Conservation (phyloP, 2,329 filamentous ascomycete species). For the Curvularia lunata region DNA sequence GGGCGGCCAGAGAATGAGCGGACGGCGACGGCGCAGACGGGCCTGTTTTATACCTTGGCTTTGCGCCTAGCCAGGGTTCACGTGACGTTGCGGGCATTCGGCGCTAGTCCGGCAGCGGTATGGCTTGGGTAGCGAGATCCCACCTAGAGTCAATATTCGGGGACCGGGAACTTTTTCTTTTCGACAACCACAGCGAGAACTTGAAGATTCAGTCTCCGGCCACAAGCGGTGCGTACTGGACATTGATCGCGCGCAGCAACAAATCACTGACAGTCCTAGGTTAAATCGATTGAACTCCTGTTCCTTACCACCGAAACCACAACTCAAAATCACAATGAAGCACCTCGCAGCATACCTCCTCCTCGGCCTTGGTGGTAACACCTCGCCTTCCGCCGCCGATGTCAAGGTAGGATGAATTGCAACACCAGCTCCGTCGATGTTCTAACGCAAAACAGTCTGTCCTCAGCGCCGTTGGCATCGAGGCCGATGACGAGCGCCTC, state of each 20-base stretch:
- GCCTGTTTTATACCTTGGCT: slow-evolving; percentile 30
- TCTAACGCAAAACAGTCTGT: slow-evolving; percentile 68
- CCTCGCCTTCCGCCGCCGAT: slow-evolving; percentile 82
- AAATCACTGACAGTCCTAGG: slow-evolving; percentile 38
- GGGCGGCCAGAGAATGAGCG: slow-evolving; percentile 33
- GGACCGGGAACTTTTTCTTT: slow-evolving; percentile 42
- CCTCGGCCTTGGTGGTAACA: slow-evolving; percentile 91
- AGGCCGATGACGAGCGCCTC: slow-evolving; percentile 86
- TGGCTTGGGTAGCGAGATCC: slow-evolving; percentile 17
- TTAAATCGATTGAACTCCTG: slow-evolving; percentile 96
- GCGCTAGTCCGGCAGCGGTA: slow-evolving; percentile 9
- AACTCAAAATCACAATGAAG: slow-evolving; percentile 82
- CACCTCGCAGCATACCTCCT: slow-evolving; percentile 99
- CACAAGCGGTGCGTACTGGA: slow-evolving; percentile 70
- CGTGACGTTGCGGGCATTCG: slow-evolving; percentile 20
- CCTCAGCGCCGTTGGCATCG: slow-evolving; percentile 91
- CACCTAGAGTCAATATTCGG: slow-evolving; percentile 28
- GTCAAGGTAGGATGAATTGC: slow-evolving; percentile 57
- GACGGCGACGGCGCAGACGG: slow-evolving; percentile 31
- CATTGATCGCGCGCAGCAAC: neutral
- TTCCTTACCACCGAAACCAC: slow-evolving; percentile 57
- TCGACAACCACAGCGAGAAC: slow-evolving; percentile 63
- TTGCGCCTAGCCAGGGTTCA: slow-evolving; percentile 20
- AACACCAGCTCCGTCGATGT: neutral
- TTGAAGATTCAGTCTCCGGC: slow-evolving; percentile 99